A percentile compares a stretch with the other conserved stretches of the same genome.
Evolutionary conservation across 345 rosid species (phyloP).

Genomic region (Aquilaria malaccensis): DNA sequence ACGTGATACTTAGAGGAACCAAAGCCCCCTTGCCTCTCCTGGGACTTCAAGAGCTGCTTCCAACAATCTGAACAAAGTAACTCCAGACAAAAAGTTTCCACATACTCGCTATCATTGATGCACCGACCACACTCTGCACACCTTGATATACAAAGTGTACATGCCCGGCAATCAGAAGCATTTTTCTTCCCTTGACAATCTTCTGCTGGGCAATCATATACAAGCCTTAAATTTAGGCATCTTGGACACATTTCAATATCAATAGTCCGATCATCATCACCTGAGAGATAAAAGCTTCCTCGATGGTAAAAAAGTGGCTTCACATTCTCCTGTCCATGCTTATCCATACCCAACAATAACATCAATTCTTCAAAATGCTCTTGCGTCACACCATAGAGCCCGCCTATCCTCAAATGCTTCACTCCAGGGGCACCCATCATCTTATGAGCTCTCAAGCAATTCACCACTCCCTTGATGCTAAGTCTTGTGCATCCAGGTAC

Average conservation of each 20-base stretch:
- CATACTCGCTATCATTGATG: slow-evolving; percentile 67
- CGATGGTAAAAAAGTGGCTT: slow-evolving; percentile 64
- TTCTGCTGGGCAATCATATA: slow-evolving; percentile 89
- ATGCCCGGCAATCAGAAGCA: slow-evolving; percentile 62
- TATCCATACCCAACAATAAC: slow-evolving; percentile 41
- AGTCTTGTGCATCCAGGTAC: slow-evolving; percentile 89
- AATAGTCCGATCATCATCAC: slow-evolving; percentile 63
- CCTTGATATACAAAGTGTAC: slow-evolving; percentile 72
- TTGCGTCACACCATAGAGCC: slow-evolving; percentile 61
- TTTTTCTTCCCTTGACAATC: slow-evolving; percentile 51
- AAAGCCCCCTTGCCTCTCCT: slow-evolving; percentile 23
- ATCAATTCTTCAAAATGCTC: slow-evolving; percentile 60
- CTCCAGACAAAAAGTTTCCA: slow-evolving; percentile 82
- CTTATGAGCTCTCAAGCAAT: slow-evolving; percentile 52
- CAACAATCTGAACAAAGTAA: slow-evolving; percentile 66
- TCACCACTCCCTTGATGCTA: slow-evolving; percentile 56
- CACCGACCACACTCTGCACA: slow-evolving; percentile 88
- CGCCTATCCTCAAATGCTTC: slow-evolving; percentile 76
- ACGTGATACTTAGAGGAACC: slow-evolving; percentile 15
- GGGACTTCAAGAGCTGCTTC: slow-evolving; percentile 16
- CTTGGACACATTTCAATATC: slow-evolving; percentile 90
- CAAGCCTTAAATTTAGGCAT: slow-evolving; percentile 66
- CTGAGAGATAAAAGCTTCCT: slow-evolving; percentile 49
- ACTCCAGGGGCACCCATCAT: slow-evolving; percentile 37
- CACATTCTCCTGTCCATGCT: slow-evolving; percentile 19